phyloP scores from a whole-genome alignment of 2,329 filamentous ascomycete species.

The Cladophialophora immunda region DNA sequence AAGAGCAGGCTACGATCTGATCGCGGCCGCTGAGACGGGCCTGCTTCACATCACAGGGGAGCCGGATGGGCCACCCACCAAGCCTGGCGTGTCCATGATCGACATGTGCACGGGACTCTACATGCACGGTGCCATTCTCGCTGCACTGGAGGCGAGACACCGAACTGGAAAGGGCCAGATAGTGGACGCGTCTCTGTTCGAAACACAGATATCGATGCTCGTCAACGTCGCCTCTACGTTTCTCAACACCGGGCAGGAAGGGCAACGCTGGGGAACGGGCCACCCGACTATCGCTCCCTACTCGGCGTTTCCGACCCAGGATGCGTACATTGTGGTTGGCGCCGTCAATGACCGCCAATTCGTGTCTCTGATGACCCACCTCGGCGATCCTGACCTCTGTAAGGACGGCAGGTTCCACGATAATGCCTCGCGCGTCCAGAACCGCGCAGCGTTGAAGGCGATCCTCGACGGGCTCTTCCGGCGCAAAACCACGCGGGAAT shows the following conservation, averaged over 20 bases:
- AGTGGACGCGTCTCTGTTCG: conserved; percentile 57
- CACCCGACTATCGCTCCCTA: conserved; percentile 60
- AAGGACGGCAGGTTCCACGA: conserved; percentile 66
- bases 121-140: conserved; percentile 32
- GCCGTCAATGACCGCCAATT: conserved; percentile 78
- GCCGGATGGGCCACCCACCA: conserved; percentile 18
- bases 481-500: conserved; percentile 51
- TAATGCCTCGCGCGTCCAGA: conserved; percentile 69
- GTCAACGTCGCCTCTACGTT: conserved; percentile 32
- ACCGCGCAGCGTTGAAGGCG: conserved; percentile 49
- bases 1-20: conserved; percentile 33
- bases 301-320: conserved; percentile 68
- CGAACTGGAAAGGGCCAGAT: conserved; percentile 26
- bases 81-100: conserved; percentile 24
- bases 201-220: conserved; percentile 44
- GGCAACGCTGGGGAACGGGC: conserved; percentile 55
- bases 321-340: conserved; percentile 74
- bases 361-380: conserved; percentile 67
- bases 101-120: conserved; percentile 34
- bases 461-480: conserved; percentile 49
- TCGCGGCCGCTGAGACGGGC: conserved; percentile 30
- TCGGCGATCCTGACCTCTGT: conserved; percentile 69
- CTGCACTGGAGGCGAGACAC: conserved; percentile 26
- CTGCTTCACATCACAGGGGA: conserved; percentile 30
- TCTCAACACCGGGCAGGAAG: conserved; percentile 30